Percentiles rank a stretch among this genome's conserved stretches.
These are phyloP conservation scores for Candida corydali DNA, from an alignment of 805 yeast species.

Conservation along the genomic window DNA sequence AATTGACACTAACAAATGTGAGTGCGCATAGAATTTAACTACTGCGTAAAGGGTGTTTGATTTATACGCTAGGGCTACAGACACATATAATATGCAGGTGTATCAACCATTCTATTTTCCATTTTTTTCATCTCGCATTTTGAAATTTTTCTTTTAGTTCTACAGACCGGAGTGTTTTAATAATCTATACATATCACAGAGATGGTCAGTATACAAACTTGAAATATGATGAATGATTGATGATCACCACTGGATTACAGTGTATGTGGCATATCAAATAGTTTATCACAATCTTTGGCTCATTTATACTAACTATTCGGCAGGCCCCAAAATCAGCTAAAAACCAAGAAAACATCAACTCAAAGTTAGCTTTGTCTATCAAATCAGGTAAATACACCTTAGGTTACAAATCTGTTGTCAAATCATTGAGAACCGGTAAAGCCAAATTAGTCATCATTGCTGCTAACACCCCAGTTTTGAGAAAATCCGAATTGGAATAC, in stretches of 20 bases:
- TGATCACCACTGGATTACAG: background rate
- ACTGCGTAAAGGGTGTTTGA: no score
- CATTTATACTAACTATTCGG: conserved; percentile 36
- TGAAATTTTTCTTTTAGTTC: background rate
- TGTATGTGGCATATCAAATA: conserved; percentile 4
- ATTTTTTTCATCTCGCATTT: background rate
- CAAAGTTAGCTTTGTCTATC: conserved; percentile 96
- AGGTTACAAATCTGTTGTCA: conserved; percentile 98
- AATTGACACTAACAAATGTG: background rate
- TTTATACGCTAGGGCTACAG: conserved; percentile 7
- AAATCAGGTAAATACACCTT: conserved; percentile 99
- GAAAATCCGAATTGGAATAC: conserved; percentile 99
- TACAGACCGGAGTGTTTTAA: conserved; percentile 91
- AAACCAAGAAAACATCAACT: conserved; percentile 94
- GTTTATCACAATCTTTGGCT: background rate
- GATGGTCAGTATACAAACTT: conserved; percentile 79
- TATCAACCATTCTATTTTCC: background rate
- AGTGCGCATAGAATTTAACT: no score
- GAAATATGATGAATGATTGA: background rate
- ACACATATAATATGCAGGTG: background rate
- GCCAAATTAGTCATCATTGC: conserved; percentile 97
- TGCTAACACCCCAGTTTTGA: conserved; percentile 98
- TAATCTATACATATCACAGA: conserved; percentile 65
- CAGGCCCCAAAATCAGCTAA: conserved; percentile 89
- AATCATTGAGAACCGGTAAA: conserved; percentile 98